Conservation (phyloP, 768 basidiomycete genomes). For the Phaeolepiota aurea region DNA sequence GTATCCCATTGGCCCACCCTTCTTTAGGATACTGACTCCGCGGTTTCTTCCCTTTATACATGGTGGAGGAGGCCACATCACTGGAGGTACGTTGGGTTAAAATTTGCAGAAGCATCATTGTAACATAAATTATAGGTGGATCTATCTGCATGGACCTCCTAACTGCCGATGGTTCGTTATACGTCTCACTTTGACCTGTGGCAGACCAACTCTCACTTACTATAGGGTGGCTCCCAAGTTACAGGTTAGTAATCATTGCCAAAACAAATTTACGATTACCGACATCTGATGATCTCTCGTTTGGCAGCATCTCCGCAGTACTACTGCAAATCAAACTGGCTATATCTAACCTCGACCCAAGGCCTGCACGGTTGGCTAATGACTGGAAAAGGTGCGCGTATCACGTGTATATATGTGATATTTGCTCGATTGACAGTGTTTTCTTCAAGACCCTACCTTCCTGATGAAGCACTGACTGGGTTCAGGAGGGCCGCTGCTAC, state of each 20-base stretch:
- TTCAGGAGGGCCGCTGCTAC: constrained; percentile 2
- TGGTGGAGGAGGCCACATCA: constrained; percentile 66
- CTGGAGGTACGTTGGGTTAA: constrained; percentile 35
- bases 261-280: neutral
- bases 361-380: constrained; percentile 46
- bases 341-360: constrained; percentile 58
- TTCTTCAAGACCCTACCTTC: too few relatives aligned
- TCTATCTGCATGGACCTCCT: constrained; percentile 72
- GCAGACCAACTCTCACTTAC: neutral
- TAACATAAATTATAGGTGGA: constrained; percentile 32
- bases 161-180: constrained; percentile 47
- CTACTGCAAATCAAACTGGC: constrained; percentile 64
- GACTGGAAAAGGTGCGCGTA: constrained; percentile 40
- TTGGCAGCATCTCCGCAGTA: constrained; percentile 34
- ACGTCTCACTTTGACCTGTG: neutral
- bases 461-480: constrained; percentile 1
- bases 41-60: constrained; percentile 64
- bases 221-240: constrained; percentile 60
- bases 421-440: constrained; percentile 1
- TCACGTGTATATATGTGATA: neutral
- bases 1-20: constrained; percentile 66
- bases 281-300: too few relatives aligned
- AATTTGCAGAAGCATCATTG: neutral
- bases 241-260: constrained; percentile 29
- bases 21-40: constrained; percentile 69